A percentile compares a stretch with the other conserved stretches of the same genome.
Conservation (phyloP, 2,329 filamentous ascomycete species). For the Plectosphaerella plurivora region DNA sequence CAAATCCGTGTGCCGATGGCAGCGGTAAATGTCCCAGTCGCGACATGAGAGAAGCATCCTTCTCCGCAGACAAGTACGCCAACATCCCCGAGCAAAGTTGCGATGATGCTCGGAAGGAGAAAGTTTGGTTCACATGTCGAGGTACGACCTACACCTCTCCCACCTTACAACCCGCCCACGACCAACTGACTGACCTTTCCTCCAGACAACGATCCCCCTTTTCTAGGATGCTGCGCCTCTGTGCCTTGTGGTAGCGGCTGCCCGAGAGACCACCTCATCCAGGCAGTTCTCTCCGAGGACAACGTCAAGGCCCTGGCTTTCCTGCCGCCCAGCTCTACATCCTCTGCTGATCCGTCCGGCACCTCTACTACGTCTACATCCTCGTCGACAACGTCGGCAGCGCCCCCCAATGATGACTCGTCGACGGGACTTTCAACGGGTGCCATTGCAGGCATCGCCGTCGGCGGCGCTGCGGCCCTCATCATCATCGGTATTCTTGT, state of each 20-base stretch:
- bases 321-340: conserved; percentile 3
- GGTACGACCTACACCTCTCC: too few relatives aligned
- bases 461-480: conserved; percentile 10
- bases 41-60: conserved; percentile 21
- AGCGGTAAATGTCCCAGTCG: conserved; percentile 26
- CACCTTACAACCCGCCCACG: too few relatives aligned
- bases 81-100: conserved; percentile 27
- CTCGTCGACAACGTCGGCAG: neutral
- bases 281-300: conserved; percentile 19
- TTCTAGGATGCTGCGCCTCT: conserved; percentile 32
- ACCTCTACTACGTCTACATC: neutral
- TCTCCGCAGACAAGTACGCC: conserved; percentile 16
- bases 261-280: conserved; percentile 14
- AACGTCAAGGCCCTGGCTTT: conserved; percentile 7
- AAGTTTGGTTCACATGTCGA: conserved; percentile 29
- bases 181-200: too few relatives aligned
- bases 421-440: conserved; percentile 5
- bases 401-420: neutral
- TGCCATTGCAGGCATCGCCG: conserved; percentile 14
- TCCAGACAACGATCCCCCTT: conserved; percentile 18
- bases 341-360: neutral
- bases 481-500: conserved; percentile 5
- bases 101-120: conserved; percentile 10
- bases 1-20: conserved; percentile 25
- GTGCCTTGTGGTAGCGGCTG: conserved; percentile 26